Evolutionary conservation across 306 rosid species (phyloP), one percentile per base, ranked within the genome.

Genomic region (Dryas alaskensis): DNA sequence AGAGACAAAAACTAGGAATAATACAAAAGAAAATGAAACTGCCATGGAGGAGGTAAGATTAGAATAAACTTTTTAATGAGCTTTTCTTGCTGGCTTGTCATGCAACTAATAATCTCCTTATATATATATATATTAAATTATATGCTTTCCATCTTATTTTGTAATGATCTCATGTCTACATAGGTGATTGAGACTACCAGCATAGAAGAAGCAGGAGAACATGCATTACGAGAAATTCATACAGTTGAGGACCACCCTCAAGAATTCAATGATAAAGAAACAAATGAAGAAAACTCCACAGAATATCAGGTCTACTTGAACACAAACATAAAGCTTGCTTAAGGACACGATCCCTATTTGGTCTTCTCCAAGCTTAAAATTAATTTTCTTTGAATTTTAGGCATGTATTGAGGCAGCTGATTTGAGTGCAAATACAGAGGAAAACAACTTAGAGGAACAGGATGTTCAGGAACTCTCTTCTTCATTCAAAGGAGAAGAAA

Each of bases 1-100:
- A 74, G 83, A 74, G 2, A n/a, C 46, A 11, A 19, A 70, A 73
- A 60, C 16, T n/a, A 5, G 13, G 17, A 73, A 74, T 11, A 47
- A 58, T 46, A 12, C 49, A 69, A 46, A 60, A 69, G 72, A 77
- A 67, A 69, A 68, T 3, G 70, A 25, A 14, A 48, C 67, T 10
- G 65, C 45, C 49, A 31, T 11, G 48, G 67, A 78, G 25, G 63
- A 78, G 87, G 87, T 86, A 50, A 78, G 19, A 48, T 12, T 9
- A 22, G 51, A 55, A 19, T 51, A 27, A 50, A 76, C 22, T 11
- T 44, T 19, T 57, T 25, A 2, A 12, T 14, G 9, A 40, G 4
- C 61, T 63, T 70, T 14, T 17, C 1, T 54, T 45, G 55, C 7
- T 50, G 45, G 45, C 27, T 65, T 72, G 19, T 39, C 14, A 48